Conservation (phyloP, 768 basidiomycete species). For the Serpula lacrymans region DNA sequence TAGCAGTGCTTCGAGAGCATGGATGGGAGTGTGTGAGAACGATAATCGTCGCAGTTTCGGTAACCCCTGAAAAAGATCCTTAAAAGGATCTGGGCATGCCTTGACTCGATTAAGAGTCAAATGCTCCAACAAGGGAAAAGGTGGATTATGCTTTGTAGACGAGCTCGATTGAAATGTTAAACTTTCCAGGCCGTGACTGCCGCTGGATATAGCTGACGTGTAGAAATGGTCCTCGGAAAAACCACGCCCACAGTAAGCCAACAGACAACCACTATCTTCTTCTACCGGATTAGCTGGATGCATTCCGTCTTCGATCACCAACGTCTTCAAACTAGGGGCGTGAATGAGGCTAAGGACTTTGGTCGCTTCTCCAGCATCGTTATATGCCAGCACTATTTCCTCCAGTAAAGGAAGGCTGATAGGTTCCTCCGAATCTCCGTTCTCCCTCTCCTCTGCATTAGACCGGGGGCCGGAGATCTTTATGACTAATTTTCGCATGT, state of each 20-base stretch:
- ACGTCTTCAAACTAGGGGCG: conserved; percentile 33
- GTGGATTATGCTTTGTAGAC: conserved; percentile 15
- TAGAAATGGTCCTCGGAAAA: conserved; percentile 6
- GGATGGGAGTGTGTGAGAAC: conserved; percentile 15
- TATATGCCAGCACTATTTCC: conserved; percentile 43
- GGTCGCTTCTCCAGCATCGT: conserved; percentile 34
- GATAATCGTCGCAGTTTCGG: conserved; percentile 16
- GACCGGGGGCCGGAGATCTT: conserved; percentile 43
- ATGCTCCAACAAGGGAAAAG: conserved; percentile 34
- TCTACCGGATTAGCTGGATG: conserved; percentile 39
- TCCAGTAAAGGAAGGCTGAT: conserved; percentile 37
- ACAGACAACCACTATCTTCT: conserved; percentile 37
- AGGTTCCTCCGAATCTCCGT: conserved; percentile 19
- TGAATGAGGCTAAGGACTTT: conserved; percentile 38
- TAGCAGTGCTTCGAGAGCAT: conserved; percentile 13
- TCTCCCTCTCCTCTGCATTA: conserved; percentile 15
- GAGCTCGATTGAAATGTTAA: conserved; percentile 9
- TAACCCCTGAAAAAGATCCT: conserved; percentile 13
- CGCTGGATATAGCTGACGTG: not conserved
- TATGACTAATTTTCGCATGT: conserved; percentile 42
- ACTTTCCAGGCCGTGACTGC: conserved; percentile 4
- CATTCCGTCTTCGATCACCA: conserved; percentile 45
- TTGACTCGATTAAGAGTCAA: conserved; percentile 37
- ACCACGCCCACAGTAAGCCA: conserved; percentile 25
- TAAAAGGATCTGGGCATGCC: conserved; percentile 22